Evolutionary conservation across 2,329 filamentous ascomycete genomes (phyloP), one percentile per base, ranked within the genome.

Genomic region (Pseudocercospora fuligena): DNA sequence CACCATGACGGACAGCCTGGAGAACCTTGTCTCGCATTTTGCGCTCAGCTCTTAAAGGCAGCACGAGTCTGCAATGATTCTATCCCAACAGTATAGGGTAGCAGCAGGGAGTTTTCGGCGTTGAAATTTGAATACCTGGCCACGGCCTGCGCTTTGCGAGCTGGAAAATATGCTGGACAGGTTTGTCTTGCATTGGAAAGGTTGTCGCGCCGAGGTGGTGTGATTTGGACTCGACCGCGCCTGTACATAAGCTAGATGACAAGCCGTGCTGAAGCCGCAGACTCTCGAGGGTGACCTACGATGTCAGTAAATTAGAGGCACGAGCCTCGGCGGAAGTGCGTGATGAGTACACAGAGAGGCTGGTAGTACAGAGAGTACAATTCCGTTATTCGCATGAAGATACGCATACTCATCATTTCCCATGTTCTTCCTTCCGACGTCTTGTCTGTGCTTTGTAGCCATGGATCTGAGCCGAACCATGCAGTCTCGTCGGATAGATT

Each of bases 11-110:
- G 69, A 79, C 58, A 79, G 75, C 66, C 7, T 69, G 59, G 33
- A 60, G 27, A 74, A 75, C 64, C 72, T 74, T 23, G 77, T 80
- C 64, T 82, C 80, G 19, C 66, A 82, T 65, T 82, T 81, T 72
- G 69, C 76, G 58, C 69, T 72, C 61, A 66, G 69, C 63, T 61
- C 57, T 16, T 70, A 59, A 63, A 63, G 54, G 33, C 60, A 46
- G 19, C 21, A 51, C 25, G 51, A 56, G 60, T 16, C 23, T 36
- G 63, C 25, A 31, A 27, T 56, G n/a, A 31, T 14, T 63, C 61
- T 54, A 40, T 57, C 61, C 23, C 43, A 49, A 36, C 63, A 36
- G 54, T 47, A 61, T 65, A 65, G 56, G 63, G 63, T 54, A 60
- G 63, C 63, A 60, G 63, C 29, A 43, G 40, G 56, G 61, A 65